phyloP scores from a whole-genome alignment of 164 flowering plant species.

The Aristolochia fimbriata region DNA sequence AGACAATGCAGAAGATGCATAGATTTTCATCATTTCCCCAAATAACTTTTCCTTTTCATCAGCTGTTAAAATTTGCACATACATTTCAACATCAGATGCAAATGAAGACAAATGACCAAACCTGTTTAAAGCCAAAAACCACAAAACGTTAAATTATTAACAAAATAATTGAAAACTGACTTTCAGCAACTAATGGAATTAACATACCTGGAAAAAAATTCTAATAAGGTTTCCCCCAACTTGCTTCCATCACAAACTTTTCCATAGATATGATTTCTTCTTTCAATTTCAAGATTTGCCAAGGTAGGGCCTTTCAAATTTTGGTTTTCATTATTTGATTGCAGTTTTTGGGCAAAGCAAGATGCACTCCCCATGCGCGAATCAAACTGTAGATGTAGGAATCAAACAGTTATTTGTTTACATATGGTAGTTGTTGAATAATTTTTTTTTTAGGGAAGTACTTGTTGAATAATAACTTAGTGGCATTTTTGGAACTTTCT shows the following conservation, averaged over 20 bases:
- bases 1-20: slow-evolving; percentile 17
- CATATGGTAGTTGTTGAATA: not conserved
- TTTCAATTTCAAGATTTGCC: slow-evolving; percentile 79
- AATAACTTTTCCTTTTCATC: slow-evolving; percentile 37
- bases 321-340: slow-evolving; percentile 18
- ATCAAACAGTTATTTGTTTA: slow-evolving; percentile 9
- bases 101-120: slow-evolving; percentile 83
- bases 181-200: not conserved
- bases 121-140: slow-evolving; percentile 26
- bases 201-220: slow-evolving; percentile 57
- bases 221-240: slow-evolving; percentile 39
- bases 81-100: slow-evolving; percentile 60
- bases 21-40: slow-evolving; percentile 26
- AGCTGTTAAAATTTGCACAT: slow-evolving; percentile 37
- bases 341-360: slow-evolving; percentile 42
- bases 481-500: too few species aligned
- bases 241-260: slow-evolving; percentile 37
- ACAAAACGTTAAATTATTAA: not conserved
- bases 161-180: not conserved
- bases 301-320: slow-evolving; percentile 51
- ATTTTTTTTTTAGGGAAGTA: too few species aligned
- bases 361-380: slow-evolving; percentile 53
- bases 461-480: too few species aligned
- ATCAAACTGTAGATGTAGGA: slow-evolving; percentile 57
- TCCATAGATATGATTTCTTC: slow-evolving; percentile 47